phyloP scores from a whole-genome alignment of 2,329 filamentous ascomycete species.

The Macroventuria anomochaeta region DNA sequence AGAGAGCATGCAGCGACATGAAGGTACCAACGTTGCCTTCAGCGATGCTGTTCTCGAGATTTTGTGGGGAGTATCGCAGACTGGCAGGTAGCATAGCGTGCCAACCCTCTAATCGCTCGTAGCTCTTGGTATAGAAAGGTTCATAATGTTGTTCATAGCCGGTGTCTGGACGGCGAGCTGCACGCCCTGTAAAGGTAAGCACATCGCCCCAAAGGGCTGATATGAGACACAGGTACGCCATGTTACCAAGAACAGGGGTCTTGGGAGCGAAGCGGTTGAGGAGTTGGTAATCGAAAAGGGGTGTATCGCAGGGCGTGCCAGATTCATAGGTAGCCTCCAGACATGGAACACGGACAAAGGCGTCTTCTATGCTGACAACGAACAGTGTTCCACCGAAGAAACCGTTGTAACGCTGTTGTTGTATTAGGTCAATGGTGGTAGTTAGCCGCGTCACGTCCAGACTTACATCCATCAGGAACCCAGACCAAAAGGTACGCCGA shows the following conservation, averaged over 20 bases:
- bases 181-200: constrained; percentile 64
- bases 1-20: constrained; percentile 70
- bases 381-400: constrained; percentile 59
- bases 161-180: constrained; percentile 53
- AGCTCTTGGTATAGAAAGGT: constrained; percentile 60
- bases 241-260: constrained; percentile 53
- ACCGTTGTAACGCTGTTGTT: constrained; percentile 63
- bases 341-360: constrained; percentile 71
- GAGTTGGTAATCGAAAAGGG: constrained; percentile 65
- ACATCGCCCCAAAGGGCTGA: constrained; percentile 71
- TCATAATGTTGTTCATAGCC: constrained; percentile 57
- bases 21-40: constrained; percentile 64
- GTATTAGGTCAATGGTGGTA: constrained; percentile 39
- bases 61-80: constrained; percentile 62
- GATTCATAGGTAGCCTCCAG: constrained; percentile 67
- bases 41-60: constrained; percentile 63
- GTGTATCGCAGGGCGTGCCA: constrained; percentile 63
- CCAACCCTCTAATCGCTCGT: constrained; percentile 65
- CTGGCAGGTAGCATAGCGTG: constrained; percentile 61
- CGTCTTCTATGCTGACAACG: constrained; percentile 67
- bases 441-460: constrained; percentile 39
- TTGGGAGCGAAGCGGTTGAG: constrained; percentile 46
- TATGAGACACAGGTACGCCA: constrained; percentile 68
- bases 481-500: constrained; percentile 74
- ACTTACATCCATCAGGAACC: constrained; percentile 71